A percentile compares a stretch with the other conserved stretches of the same genome.
Conservation (phyloP, 2,329 filamentous ascomycete genomes). For the Exophiala lecanii-corni region DNA sequence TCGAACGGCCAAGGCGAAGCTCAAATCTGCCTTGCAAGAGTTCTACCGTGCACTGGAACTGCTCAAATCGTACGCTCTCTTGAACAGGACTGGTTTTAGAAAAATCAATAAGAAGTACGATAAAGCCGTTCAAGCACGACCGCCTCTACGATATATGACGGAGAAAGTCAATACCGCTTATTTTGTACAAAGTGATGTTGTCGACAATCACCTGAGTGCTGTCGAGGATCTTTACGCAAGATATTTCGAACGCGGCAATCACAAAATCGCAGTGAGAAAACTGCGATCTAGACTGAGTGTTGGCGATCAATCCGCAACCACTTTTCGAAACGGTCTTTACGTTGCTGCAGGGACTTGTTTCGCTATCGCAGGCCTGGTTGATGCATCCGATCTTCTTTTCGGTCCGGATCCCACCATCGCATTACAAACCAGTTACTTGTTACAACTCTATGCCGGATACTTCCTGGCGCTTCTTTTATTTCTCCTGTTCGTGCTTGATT, state of each 20-base stretch:
- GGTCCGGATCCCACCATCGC: slow-evolving; percentile 47
- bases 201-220: slow-evolving; percentile 73
- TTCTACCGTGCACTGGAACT: slow-evolving; percentile 89
- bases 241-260: slow-evolving; percentile 91
- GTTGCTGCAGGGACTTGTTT: slow-evolving; percentile 66
- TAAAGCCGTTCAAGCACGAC: slow-evolving; percentile 76
- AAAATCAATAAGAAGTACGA: slow-evolving; percentile 99
- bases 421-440: slow-evolving; percentile 60
- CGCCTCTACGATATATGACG: slow-evolving; percentile 75
- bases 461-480: slow-evolving; percentile 79
- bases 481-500: slow-evolving; percentile 78
- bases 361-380: slow-evolving; percentile 60
- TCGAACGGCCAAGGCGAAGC: slow-evolving; percentile 79
- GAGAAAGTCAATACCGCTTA: slow-evolving; percentile 86
- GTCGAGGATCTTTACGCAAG: slow-evolving; percentile 90
- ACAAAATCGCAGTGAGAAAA: slow-evolving; percentile 84
- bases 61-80: slow-evolving; percentile 81
- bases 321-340: slow-evolving; percentile 60
- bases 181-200: slow-evolving; percentile 83
- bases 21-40: slow-evolving; percentile 87
- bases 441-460: slow-evolving; percentile 88
- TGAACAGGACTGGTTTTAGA: slow-evolving; percentile 89
- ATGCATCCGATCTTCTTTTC: slow-evolving; percentile 49
- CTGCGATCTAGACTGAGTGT: slow-evolving; percentile 66
- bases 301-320: slow-evolving; percentile 54